Base-by-base conservation (phyloP, 495 filamentous ascomycete genomes). In the Acidomyces sp. region DNA sequence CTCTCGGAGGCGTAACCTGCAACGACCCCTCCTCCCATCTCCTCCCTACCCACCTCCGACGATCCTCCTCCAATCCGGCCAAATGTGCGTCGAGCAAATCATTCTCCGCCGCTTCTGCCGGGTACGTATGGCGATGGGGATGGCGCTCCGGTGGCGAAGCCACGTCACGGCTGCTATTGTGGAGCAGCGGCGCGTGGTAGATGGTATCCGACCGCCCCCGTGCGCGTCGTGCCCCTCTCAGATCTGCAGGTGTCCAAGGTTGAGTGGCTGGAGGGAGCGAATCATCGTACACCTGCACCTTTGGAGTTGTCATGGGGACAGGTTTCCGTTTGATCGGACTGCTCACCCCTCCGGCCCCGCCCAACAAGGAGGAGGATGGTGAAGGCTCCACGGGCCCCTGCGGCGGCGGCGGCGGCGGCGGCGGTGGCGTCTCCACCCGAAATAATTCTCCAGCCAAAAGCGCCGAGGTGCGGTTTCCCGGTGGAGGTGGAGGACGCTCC, bases 201-300 rank as follows among this genome's bases (percentile, higher is more conserved):
- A 32, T 29, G 9, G 34, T 22, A 12, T 49, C 46, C 3, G 46
- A 49, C 2, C 41, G 40, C 3, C 12, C 21, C 6, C 34, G 44
- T 12, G 27, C 27, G 3, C 46, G 32, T 7, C 39, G 18, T 1
- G 46, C 18, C 4, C 34, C 29, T 10, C 26, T 19, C 10, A 49
- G 12, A 21, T 50, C 47, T n/a, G 47, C 47, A 5, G 47, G 47
- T 3, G 41, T 50, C 21, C 45, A 42, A 9, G 47, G 47, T 18
- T 50, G 47, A 1, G 34, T 45, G 6, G 31, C 4, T 3, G 41
- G 12, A 6, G 42, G 35, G 11, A n/a, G 9, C 12, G 15, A 6
- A 19, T 50, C 47, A 23, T 45, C 24, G 32, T 50, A 50, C n/a
- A 50, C 39, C 19, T 15, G 31, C 18, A 50, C 42, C 29, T 28